A percentile compares a stretch with the other conserved stretches of the same genome.
Evolutionary conservation across 2,329 filamentous ascomycete genomes (phyloP).

Genomic region (Fusarium sp.): DNA sequence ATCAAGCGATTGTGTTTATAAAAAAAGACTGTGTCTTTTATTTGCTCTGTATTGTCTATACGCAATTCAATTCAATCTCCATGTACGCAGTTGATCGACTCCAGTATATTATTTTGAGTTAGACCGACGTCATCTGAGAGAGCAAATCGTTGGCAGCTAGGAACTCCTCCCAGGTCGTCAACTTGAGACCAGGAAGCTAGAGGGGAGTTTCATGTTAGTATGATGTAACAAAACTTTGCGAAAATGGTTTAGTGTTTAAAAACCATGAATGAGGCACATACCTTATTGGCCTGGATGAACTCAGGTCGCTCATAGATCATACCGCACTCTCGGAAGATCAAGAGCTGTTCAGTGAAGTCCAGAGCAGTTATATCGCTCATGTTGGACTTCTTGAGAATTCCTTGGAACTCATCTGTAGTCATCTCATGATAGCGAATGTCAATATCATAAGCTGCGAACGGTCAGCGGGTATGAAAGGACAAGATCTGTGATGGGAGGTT

Average conservation of each 20-base stretch:
- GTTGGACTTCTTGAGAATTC: neutral
- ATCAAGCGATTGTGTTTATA: too few species aligned
- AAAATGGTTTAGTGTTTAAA: fast-evolving
- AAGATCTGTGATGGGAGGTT: fast-evolving
- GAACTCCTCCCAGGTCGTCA: constrained; percentile 13
- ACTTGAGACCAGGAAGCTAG: constrained; percentile 2
- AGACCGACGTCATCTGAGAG: neutral
- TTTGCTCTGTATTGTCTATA: too few species aligned
- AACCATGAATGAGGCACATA: neutral
- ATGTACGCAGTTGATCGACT: too few species aligned
- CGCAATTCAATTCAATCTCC: too few species aligned
- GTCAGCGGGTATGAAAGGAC: fast-evolving
- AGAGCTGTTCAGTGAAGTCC: constrained; percentile 13
- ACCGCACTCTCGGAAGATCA: constrained; percentile 7
- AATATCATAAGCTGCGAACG: fast-evolving
- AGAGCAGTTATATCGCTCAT: neutral
- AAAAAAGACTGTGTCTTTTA: too few species aligned
- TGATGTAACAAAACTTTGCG: neutral
- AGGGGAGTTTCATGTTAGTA: fast-evolving
- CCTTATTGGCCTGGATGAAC: constrained; percentile 1
- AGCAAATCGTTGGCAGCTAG: neutral
- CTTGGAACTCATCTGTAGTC: neutral
- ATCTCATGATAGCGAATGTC: constrained; percentile 4
- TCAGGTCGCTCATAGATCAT: constrained; percentile 8
- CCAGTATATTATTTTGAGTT: neutral